Evolutionary conservation across 164 flowering plant genomes (phyloP), one percentile per base, ranked within the genome.

Genomic region (Sedum album): DNA sequence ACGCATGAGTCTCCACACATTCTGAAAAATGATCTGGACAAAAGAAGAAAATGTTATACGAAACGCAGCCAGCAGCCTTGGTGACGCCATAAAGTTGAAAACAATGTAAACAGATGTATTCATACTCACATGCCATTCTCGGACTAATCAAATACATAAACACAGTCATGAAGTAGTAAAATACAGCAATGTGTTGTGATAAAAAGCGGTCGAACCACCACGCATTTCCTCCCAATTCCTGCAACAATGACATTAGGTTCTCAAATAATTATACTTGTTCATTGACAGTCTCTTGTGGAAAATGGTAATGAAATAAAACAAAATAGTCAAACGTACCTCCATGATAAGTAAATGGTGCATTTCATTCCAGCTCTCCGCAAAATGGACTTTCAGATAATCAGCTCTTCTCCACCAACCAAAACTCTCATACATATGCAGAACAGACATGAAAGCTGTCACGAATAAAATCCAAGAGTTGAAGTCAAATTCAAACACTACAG

Each of bases 311-410:
- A 23, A 21, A 53, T 53, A 5, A 6, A 0, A 49, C n/a, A 6
- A 9, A 33, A 20, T 3, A 8, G n/a, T n/a, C n/a, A 70, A 36
- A 55, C 62, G 63, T 79, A 94, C 95, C 83, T 94, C 97, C 97
- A 94, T 94, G 69, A 94, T 94, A 71, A 94, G 96, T 73, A 94
- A 81, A 82, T 94, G 99, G 66, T 94, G 97, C 99, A 94, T 91
- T 80, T 94, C 99, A 77, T 91, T 91, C 96, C 96, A 91, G 84
- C 96, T 94, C 82, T 91, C 99, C 63, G 97, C 97, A 86, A 94
- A 94, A 77, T 94, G 97, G 68, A 94, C 97, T 85, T 91, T 86
- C 73, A 94, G 72, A 76, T 94, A 94, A 79, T 94, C 99, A 41
- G 96, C 95, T 76, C 85, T 82, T 83, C 97, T 85, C 96, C 99